phyloP scores from a whole-genome alignment of 2,329 filamentous ascomycete species.

The Phoma sp. region DNA sequence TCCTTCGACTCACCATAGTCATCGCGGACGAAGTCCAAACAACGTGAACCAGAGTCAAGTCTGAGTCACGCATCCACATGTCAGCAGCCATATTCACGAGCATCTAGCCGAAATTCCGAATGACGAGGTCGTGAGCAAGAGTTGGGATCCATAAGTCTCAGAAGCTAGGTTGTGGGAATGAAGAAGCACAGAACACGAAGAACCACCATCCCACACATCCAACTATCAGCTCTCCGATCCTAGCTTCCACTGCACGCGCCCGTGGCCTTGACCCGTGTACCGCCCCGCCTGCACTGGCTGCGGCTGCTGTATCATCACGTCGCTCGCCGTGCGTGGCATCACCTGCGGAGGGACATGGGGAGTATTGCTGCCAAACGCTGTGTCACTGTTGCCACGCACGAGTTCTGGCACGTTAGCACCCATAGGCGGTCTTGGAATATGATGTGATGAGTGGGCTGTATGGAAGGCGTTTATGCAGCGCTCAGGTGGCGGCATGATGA shows the following conservation, averaged over 20 bases:
- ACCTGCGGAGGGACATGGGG: conserved; percentile 17
- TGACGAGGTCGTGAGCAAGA: not conserved
- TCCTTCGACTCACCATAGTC: conserved; percentile 3
- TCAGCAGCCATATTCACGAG: too few species aligned
- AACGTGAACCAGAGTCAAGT: too few species aligned
- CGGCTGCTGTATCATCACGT: conserved; percentile 34
- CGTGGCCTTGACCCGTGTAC: conserved; percentile 22
- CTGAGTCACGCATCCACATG: not conserved
- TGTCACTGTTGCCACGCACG: conserved; percentile 34
- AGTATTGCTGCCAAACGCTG: conserved; percentile 16
- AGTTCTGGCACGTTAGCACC: conserved; percentile 8
- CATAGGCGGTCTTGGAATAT: conserved; percentile 25
- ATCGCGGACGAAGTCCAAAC: too few species aligned
- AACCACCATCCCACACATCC: not conserved
- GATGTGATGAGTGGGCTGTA: conserved; percentile 28
- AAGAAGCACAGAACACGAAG: not conserved
- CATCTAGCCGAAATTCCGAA: too few species aligned
- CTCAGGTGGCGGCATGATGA: conserved; percentile 4
- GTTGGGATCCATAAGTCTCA: not conserved
- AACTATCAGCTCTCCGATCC: conserved; percentile 38
- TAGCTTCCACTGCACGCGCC: conserved; percentile 45
- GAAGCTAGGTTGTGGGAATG: not conserved
- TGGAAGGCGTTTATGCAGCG: conserved; percentile 28
- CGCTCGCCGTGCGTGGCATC: conserved; percentile 35
- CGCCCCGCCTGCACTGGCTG: conserved; percentile 33